Evolutionary conservation across 2,329 filamentous ascomycete genomes (phyloP), one percentile per base, ranked within the genome.

Genomic region (Fusarium siculi): DNA sequence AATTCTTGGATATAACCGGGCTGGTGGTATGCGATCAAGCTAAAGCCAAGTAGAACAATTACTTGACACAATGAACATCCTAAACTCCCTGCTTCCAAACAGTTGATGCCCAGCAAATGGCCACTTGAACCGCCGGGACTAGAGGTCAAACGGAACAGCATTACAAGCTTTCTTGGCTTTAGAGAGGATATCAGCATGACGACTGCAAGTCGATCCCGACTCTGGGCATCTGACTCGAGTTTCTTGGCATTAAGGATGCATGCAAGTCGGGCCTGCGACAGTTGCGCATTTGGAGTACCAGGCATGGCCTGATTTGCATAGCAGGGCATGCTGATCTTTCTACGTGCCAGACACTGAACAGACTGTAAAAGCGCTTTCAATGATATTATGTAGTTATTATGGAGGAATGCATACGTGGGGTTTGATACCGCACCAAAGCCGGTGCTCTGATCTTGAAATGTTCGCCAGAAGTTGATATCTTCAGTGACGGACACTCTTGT

Each of bases 311-410:
- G 5, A n/a, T 21, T 28, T 12, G 9, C 34, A 21, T 12, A 25
- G 23, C 19, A 39, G 10, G 18, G 19, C 14, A 53, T 53, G 14
- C 23, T 15, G 10, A 23, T 53, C 18, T 9, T 23, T 3, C 12
- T 23, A 23, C 9, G 11, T 50, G 30, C 16, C n/a, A 23, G 8
- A 34, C n/a, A 23, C 30, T 19, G 4, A 3, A 11, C 8, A 23
- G 30, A 18, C 11, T 36, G n/a, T 11, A 2, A 10, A 5, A 9
- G 11, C 11, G 6, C 4, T n/a, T 15, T 10, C 8, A 15, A 5
- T 5, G 16, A 34, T 7, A 10, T 19, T 19, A 19, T 4, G 16
- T 12, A 5, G 8, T 23, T 23, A 4, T 34, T 18, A 34, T 14
- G 16, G 4, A 10, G 15, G 12, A 34, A 19, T 52, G 30, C 6